Conservation (phyloP, 768 basidiomycete genomes). For the Fomitopsis pulvina region DNA sequence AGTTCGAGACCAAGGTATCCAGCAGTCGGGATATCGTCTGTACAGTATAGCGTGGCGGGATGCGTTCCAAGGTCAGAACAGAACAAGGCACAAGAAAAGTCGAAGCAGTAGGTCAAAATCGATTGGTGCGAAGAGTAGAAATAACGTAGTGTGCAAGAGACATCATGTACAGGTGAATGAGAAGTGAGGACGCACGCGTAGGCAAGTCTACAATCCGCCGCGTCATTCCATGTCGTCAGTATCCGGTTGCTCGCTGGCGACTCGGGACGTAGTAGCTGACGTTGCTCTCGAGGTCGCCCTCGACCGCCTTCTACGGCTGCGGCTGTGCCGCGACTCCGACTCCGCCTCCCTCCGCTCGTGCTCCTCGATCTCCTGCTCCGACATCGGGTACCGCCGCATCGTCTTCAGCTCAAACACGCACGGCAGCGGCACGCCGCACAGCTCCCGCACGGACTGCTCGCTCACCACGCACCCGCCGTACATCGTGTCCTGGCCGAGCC, state of each 20-base stretch:
- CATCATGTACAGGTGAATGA: background rate
- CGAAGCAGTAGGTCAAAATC: no score
- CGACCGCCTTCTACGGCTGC: slow-evolving; percentile 13
- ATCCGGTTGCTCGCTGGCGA: background rate
- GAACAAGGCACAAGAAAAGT: background rate
- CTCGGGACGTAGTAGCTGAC: slow-evolving; percentile 4
- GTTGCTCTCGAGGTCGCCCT: slow-evolving; percentile 15
- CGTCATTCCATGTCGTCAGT: background rate
- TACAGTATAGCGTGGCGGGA: background rate
- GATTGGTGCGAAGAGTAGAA: background rate
- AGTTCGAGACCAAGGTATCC: background rate
- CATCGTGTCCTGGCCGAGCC: slow-evolving; percentile 48
- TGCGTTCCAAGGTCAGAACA: background rate
- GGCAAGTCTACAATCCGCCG: no score
- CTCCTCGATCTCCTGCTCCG: slow-evolving; percentile 43
- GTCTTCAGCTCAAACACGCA: slow-evolving; percentile 58
- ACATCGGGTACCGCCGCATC: slow-evolving; percentile 37
- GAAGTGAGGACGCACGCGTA: background rate
- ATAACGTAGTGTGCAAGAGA: background rate
- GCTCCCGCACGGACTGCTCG: slow-evolving; percentile 34
- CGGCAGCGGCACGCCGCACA: slow-evolving; percentile 41
- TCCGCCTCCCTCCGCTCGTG: slow-evolving; percentile 31
- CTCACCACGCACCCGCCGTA: slow-evolving; percentile 56
- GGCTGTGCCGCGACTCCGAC: slow-evolving; percentile 12
- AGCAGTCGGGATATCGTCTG: background rate